phyloP scores from a whole-genome alignment of 108 stramenopile species.

The Nannochloropsis granulata region DNA sequence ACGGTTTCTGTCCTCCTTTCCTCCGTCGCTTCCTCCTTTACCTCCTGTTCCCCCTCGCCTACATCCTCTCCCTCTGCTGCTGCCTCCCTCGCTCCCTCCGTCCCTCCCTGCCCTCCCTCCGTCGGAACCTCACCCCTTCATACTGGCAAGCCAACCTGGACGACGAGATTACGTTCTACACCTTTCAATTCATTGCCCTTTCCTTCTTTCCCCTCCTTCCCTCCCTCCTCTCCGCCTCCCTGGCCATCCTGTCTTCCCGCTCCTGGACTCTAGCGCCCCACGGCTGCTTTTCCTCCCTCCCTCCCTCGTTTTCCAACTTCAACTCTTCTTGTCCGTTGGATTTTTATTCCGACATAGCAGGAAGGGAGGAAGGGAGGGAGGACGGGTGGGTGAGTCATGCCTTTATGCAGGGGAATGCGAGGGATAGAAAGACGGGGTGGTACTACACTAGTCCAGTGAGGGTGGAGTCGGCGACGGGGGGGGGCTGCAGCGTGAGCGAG shows the following conservation, averaged over 20 bases:
- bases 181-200: neutral
- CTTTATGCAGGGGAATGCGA: neutral
- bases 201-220: neutral
- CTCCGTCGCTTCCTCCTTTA: neutral
- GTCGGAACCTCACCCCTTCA: neutral
- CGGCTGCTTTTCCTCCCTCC: neutral
- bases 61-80: neutral
- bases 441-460: neutral
- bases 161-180: neutral
- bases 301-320: neutral
- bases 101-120: neutral
- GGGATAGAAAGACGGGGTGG: neutral
- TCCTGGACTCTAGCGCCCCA: neutral
- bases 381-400: neutral
- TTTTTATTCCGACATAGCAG: neutral
- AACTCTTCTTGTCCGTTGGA: neutral
- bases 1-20: neutral
- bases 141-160: neutral
- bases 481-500: neutral
- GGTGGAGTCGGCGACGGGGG: neutral
- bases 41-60: neutral
- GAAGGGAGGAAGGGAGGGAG: neutral
- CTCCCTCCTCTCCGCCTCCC: neutral
- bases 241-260: neutral
- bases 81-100: neutral